A percentile compares a stretch with the other conserved stretches of the same genome.
Evolutionary conservation across 1,284 basidiomycete genomes (phyloP).

Genomic region (Sporisorium iseilematis-ciliati): DNA sequence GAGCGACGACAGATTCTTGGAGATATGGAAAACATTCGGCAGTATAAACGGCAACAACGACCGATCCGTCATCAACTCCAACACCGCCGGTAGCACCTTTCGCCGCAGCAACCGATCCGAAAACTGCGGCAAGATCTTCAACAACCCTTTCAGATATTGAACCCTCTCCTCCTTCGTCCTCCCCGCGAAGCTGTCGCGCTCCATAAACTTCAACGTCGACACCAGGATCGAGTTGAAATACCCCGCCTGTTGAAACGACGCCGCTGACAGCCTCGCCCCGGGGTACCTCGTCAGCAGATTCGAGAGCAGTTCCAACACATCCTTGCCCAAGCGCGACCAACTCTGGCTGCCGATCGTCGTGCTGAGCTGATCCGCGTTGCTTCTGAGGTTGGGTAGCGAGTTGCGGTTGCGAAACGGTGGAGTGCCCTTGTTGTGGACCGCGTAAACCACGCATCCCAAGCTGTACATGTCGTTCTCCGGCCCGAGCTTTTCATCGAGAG

Average conservation of each 20-base stretch:
- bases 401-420: slow-evolving; percentile 90
- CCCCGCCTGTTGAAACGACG: slow-evolving; percentile 81
- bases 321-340: slow-evolving; percentile 58
- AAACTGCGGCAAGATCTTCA: slow-evolving; percentile 85
- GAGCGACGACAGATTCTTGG: slow-evolving; percentile 75
- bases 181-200: slow-evolving; percentile 92
- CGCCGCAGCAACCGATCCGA: slow-evolving; percentile 86
- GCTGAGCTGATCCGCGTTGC: slow-evolving; percentile 76
- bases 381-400: slow-evolving; percentile 82
- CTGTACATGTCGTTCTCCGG: slow-evolving; percentile 95
- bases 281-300: slow-evolving; percentile 77
- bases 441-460: slow-evolving; percentile 87
- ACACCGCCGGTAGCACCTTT: slow-evolving; percentile 87
- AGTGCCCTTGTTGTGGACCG: slow-evolving; percentile 81
- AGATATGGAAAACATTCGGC: slow-evolving; percentile 96
- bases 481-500: slow-evolving; percentile 83
- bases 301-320: slow-evolving; percentile 58
- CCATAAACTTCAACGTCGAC: slow-evolving; percentile 94
- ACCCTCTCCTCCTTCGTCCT: slow-evolving; percentile 95
- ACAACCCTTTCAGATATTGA: slow-evolving; percentile 86
- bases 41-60: slow-evolving; percentile 87
- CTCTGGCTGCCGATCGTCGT: slow-evolving; percentile 38
- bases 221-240: slow-evolving; percentile 97
- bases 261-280: slow-evolving; percentile 79
- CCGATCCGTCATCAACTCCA: slow-evolving; percentile 71